These are phyloP conservation scores for Blastobotrys terrestris DNA, from an alignment of 805 yeast species.

Conservation along the genomic window DNA sequence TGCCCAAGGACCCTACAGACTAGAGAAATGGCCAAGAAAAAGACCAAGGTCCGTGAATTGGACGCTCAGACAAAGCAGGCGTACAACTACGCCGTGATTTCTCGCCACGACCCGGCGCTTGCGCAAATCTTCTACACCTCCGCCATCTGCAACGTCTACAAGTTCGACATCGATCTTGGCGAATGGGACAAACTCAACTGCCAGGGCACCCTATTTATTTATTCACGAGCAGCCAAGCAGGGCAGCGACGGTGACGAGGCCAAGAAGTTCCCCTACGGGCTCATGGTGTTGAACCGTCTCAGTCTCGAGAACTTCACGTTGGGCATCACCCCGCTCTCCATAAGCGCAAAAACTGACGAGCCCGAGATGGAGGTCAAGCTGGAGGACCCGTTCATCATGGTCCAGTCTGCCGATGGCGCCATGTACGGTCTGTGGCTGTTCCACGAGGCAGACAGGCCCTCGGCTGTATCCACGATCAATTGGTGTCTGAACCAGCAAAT, in stretches of 20 bases:
- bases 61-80: conserved; percentile 15
- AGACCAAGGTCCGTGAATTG: background rate
- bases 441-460: conserved; percentile 28
- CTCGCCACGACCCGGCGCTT: conserved; percentile 32
- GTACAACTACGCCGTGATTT: conserved; percentile 30
- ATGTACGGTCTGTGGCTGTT: conserved; percentile 36
- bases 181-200: conserved; percentile 35
- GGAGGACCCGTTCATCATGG: conserved; percentile 33
- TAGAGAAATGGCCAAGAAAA: conserved; percentile 2
- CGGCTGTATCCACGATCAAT: conserved; percentile 22
- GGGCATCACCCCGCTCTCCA: conserved; percentile 28
- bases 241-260: conserved; percentile 16
- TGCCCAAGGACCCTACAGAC: background rate
- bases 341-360: conserved; percentile 17
- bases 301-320: conserved; percentile 28
- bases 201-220: conserved; percentile 36
- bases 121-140: conserved; percentile 33
- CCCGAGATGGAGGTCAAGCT: conserved; percentile 29
- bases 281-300: conserved; percentile 33
- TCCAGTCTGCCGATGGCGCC: conserved; percentile 27
- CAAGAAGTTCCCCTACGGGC: conserved; percentile 30
- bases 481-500: conserved; percentile 27
- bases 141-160: conserved; percentile 36
- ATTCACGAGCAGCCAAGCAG: conserved; percentile 26
- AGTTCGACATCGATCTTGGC: conserved; percentile 27